phyloP scores from a whole-genome alignment of 176 grass and related monocot species.

The Carex littledalei region DNA sequence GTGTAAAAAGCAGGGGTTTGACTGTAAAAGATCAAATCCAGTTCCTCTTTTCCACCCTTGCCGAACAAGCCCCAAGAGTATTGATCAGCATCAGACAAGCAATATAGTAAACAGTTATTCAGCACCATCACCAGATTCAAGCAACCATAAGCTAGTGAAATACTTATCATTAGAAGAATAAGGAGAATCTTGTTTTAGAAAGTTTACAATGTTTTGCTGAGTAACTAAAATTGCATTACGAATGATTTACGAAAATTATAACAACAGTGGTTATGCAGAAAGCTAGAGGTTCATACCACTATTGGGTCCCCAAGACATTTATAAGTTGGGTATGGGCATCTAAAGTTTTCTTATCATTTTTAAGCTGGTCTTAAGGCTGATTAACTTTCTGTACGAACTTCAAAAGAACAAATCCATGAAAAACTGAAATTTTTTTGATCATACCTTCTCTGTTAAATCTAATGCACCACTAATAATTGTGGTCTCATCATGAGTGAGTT shows the following conservation, averaged over 20 bases:
- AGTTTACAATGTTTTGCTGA: not conserved
- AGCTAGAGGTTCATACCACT: not conserved
- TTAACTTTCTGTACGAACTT: not conserved
- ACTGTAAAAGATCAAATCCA: too few relatives aligned
- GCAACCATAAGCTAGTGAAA: not conserved
- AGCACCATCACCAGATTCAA: not conserved
- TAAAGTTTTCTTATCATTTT: not conserved
- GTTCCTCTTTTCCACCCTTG: too few relatives aligned
- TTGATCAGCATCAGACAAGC: not conserved
- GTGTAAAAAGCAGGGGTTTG: too few relatives aligned
- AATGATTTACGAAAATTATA: not conserved
- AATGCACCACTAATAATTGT: conserved; percentile 99
- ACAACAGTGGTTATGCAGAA: not conserved
- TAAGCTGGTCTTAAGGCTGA: not conserved
- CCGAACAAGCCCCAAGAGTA: not conserved
- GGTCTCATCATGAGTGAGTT: conserved; percentile 98
- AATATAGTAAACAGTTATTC: not conserved
- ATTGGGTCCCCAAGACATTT: not conserved
- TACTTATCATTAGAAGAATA: not conserved
- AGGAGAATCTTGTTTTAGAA: not conserved
- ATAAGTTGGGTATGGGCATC: not conserved
- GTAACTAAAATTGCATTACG: not conserved
- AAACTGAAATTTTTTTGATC: not conserved
- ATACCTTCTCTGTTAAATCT: conserved; percentile 98
- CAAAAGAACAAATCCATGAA: not conserved